Base-by-base conservation (phyloP, 192 early-diverging fungal species). In the Oehlia diaphana region DNA sequence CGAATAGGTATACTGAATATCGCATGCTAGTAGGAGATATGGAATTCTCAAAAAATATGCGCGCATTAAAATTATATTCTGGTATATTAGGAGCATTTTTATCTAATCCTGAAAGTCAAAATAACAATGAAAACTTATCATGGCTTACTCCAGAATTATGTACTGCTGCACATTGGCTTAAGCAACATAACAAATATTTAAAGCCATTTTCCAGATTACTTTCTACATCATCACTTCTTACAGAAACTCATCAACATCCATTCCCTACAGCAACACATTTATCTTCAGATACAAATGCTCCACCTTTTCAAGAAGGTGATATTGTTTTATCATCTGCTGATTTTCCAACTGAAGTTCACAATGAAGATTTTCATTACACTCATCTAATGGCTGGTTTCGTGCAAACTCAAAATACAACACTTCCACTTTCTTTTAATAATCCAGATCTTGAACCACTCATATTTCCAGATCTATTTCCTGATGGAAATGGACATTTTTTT, bases 321-420 rank as follows among this genome's bases (percentile, higher is more conserved):
- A 63, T 63, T n/a, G 19, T 75, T 16, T 5, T 75, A 10, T 33
- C 73, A 26, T 26, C 26, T 26, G 26, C 26, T 26, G 26, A 26
- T 33, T 75, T 75, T 35, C 12, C 50, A 19, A 12, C 73, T 16
- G 73, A 74, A 62, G 63, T 74, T 3, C 73, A 74, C 9, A 74
- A 74, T 74, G 53, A 74, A 61, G 73, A 74, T 33, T 58, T 23
- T 19, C 28, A 62, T 16, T 74, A 74, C 26, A 26, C 26, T 26
- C 0, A 26, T 26, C 26, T 26, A 26, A 63, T 63, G 28, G 50
- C 37, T 62, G 53, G 73, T 9, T 74, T 74, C 19, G 6, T 74
- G 19, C 21, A 14, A n/a, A 74, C 16, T 0, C 2, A 0, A 16
- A 74, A 1, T 62, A 74, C 26, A 19, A 10, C 4, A 62, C 16